phyloP scores from a whole-genome alignment of 2,329 filamentous ascomycete species.

The Meredithiella fracta region DNA sequence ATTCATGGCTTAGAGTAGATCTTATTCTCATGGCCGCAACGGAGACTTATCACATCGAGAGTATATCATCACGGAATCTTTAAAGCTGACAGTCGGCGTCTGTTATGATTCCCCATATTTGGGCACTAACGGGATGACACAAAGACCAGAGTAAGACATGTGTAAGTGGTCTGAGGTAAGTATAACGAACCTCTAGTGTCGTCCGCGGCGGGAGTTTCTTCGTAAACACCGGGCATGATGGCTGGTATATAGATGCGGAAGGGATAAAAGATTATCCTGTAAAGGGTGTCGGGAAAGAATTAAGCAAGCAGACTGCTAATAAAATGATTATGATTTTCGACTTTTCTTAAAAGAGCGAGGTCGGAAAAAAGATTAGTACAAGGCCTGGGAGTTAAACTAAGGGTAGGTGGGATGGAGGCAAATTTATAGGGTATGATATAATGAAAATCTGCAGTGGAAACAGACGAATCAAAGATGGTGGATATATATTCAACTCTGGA shows the following conservation, averaged over 20 bases:
- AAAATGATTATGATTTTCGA: neutral
- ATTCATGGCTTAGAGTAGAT: no score
- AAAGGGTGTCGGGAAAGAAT: neutral
- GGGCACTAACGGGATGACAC: neutral
- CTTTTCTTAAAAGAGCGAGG: slow-evolving; percentile 2
- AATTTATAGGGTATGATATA: slow-evolving; percentile 10
- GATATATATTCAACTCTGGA: neutral
- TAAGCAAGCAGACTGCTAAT: neutral
- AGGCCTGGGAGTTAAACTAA: slow-evolving; percentile 9
- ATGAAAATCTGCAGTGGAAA: neutral
- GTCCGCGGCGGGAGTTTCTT: slow-evolving; percentile 22
- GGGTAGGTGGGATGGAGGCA: slow-evolving; percentile 9
- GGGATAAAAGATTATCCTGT: slow-evolving; percentile 13
- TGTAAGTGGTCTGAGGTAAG: neutral
- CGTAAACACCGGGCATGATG: slow-evolving; percentile 23
- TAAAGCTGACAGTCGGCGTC: neutral
- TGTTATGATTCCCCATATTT: neutral
- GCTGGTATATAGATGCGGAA: slow-evolving; percentile 7
- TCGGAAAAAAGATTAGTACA: slow-evolving; percentile 3
- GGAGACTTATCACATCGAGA: no score
- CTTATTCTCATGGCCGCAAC: no score
- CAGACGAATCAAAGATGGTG: neutral
- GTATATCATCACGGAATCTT: neutral
- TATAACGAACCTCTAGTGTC: slow-evolving; percentile 24
- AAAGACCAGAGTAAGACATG: neutral